A percentile compares a stretch with the other conserved stretches of the same genome.
Conservation (phyloP, 1,284 basidiomycete genomes). For the Meira nashicola region DNA sequence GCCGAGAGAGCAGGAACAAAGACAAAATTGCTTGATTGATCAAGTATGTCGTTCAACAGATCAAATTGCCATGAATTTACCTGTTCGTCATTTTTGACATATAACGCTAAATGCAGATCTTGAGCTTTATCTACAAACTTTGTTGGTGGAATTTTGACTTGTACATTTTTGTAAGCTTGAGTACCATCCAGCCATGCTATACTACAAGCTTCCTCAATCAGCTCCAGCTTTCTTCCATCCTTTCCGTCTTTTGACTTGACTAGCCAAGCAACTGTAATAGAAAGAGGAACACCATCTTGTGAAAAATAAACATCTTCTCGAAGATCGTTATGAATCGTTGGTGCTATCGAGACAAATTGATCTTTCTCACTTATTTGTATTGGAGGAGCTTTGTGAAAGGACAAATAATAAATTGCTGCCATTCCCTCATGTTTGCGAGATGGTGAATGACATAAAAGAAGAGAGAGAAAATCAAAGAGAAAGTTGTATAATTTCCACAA, state of each 20-base stretch:
- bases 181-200: not conserved
- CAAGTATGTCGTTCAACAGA: not conserved
- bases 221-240: not conserved
- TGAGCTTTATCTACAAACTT: not conserved
- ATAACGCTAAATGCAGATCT: not conserved
- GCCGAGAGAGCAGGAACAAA: not conserved
- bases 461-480: not conserved
- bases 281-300: not conserved
- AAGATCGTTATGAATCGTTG: conserved; percentile 14
- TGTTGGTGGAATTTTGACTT: not conserved
- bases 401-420: conserved; percentile 12
- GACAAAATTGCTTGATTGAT: not conserved
- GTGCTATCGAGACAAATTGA: not conserved
- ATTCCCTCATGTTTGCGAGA: conserved; percentile 7
- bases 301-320: conserved; percentile 11
- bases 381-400: conserved; percentile 14
- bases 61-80: not conserved
- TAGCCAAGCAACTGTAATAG: not conserved
- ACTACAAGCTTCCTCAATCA: not conserved
- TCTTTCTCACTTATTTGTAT: not conserved
- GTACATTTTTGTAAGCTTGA: not conserved
- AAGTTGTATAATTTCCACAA: not conserved
- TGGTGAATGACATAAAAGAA: not conserved
- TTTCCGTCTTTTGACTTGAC: not conserved
- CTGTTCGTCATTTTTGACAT: not conserved